phyloP scores from a whole-genome alignment of 78 protist species.

The Monosiga brevicollis region DNA sequence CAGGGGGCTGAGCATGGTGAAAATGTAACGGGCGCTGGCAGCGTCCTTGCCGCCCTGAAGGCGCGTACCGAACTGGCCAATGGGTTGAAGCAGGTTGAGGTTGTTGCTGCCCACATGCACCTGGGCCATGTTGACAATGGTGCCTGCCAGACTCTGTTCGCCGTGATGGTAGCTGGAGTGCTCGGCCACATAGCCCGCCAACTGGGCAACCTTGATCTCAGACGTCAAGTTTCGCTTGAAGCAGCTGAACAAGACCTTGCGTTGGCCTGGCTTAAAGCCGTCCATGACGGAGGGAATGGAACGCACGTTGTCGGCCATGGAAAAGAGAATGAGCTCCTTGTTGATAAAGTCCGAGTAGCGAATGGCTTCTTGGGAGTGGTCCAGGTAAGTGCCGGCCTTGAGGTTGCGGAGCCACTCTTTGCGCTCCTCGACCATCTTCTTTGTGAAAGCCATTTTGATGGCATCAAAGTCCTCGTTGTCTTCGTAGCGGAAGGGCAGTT shows the following conservation, averaged over 20 bases:
- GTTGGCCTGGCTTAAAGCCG: conserved; percentile 94
- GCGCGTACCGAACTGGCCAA: conserved; percentile 96
- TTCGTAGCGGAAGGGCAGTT: conserved; percentile 44
- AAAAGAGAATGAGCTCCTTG: conserved; percentile 91
- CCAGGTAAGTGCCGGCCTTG: conserved; percentile 43
- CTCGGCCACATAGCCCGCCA: conserved; percentile 87
- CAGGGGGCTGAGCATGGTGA: conserved; percentile 62
- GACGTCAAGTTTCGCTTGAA: conserved; percentile 89
- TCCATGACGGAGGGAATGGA: conserved; percentile 94
- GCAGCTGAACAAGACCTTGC: conserved; percentile 89
- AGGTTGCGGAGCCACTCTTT: conserved; percentile 81
- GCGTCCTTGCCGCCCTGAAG: conserved; percentile 87
- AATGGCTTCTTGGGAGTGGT: conserved; percentile 3
- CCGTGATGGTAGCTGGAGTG: conserved; percentile 99
- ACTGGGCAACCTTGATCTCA: conserved; percentile 97
- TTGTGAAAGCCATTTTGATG: conserved; percentile 74
- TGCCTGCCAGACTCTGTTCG: conserved; percentile 67
- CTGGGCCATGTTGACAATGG: conserved; percentile 90
- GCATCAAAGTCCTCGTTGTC: conserved; percentile 49
- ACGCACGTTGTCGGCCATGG: conserved; percentile 83
- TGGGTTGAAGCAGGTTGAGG: conserved; percentile 77
- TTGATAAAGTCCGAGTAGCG: conserved; percentile 61
- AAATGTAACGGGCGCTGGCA: conserved; percentile 93
- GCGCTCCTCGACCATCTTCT: conserved; percentile 76
- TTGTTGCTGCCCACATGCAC: conserved; percentile 93